These are phyloP conservation scores for Iris pallida DNA, from an alignment of 116 monocot species.

Conservation along the genomic window DNA sequence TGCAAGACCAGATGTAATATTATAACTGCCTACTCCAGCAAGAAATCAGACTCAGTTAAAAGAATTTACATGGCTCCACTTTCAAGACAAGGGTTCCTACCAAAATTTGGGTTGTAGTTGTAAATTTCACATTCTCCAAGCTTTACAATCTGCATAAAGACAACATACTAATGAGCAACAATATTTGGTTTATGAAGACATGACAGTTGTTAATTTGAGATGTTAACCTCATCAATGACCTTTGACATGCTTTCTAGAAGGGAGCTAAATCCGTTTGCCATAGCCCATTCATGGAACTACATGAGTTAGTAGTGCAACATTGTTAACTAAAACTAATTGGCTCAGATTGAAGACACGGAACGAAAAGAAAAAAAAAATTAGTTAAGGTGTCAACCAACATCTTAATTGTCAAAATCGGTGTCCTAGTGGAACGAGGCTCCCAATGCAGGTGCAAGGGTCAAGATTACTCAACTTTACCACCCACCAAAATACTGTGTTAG, in stretches of 20 bases:
- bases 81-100: conserved; percentile 67
- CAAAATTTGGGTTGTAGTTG: conserved; percentile 92
- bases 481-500: too few species aligned
- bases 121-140: conserved; percentile 79
- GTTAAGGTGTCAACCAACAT: too few species aligned
- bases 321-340: too few species aligned
- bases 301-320: neutral
- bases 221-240: conserved; percentile 76
- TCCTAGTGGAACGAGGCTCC: too few species aligned
- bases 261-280: conserved; percentile 39
- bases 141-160: conserved; percentile 57
- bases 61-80: conserved; percentile 76
- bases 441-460: too few species aligned
- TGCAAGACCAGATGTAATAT: conserved; percentile 20
- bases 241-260: conserved; percentile 66
- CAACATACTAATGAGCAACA: neutral
- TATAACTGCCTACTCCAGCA: neutral
- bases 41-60: neutral
- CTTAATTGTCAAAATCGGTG: too few species aligned
- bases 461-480: too few species aligned
- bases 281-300: conserved; percentile 61
- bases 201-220: neutral
- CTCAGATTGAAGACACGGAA: too few species aligned
- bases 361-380: too few species aligned
- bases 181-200: neutral